A percentile compares a stretch with the other conserved stretches of the same genome.
Conservation (phyloP, 2,329 filamentous ascomycete genomes). For the Chaetomium olivaceum region DNA sequence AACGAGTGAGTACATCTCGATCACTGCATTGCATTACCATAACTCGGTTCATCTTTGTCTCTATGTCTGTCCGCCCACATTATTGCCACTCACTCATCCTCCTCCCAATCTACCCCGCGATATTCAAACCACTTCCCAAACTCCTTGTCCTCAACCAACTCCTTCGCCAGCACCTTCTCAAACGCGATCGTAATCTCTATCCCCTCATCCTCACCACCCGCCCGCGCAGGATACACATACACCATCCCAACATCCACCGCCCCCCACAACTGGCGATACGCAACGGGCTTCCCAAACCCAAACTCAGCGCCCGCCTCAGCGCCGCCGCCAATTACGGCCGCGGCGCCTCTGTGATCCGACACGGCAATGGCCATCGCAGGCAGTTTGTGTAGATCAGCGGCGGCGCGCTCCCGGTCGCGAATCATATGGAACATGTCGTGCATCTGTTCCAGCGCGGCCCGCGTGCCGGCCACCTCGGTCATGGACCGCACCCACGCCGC, state of each 20-base stretch:
- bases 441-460: not conserved
- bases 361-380: not conserved
- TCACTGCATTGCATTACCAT: too few relatives aligned
- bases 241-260: not conserved
- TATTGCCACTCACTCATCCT: not conserved
- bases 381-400: not conserved
- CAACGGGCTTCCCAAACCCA: not conserved
- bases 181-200: not conserved
- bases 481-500: not conserved
- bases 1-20: too few relatives aligned
- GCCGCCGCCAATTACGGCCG: not conserved
- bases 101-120: slow-evolving; percentile 7
- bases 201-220: slow-evolving; percentile 1
- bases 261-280: not conserved
- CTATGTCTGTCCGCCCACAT: too few relatives aligned
- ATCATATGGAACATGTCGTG: not conserved
- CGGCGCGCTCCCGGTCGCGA: not conserved
- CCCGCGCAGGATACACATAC: not conserved
- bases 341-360: not conserved
- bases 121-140: slow-evolving; percentile 10
- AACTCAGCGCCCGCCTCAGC: not conserved
- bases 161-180: slow-evolving; percentile 7
- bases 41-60: too few relatives aligned
- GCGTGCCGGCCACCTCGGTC: not conserved
- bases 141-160: slow-evolving; percentile 7